phyloP scores from a whole-genome alignment of 768 basidiomycete species.

The Naganishia vaughanmartiniae region DNA sequence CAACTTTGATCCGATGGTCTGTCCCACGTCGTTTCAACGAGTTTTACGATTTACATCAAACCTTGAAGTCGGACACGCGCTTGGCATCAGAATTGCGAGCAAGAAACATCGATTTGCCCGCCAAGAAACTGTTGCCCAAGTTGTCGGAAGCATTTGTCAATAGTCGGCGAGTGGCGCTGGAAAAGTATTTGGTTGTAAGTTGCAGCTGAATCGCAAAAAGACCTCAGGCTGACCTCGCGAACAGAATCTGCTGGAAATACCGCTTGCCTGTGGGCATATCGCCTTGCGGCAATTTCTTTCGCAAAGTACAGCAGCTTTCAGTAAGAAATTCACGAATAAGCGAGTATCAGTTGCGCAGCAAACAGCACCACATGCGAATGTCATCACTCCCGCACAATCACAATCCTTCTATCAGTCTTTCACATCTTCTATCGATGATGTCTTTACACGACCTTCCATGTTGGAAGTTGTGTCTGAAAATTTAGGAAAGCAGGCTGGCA shows the following conservation, averaged over 20 bases:
- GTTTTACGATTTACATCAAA: slow-evolving; percentile 83
- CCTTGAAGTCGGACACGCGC: slow-evolving; percentile 63
- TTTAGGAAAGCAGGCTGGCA: slow-evolving; percentile 71
- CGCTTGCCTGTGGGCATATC: slow-evolving; percentile 67
- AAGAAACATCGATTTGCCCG: slow-evolving; percentile 79
- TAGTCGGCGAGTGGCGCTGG: slow-evolving; percentile 69
- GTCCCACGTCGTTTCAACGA: slow-evolving; percentile 92
- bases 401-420: slow-evolving; percentile 86
- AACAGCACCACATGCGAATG: slow-evolving; percentile 36
- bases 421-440: slow-evolving; percentile 91
- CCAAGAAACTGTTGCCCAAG: slow-evolving; percentile 85
- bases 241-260: slow-evolving; percentile 71
- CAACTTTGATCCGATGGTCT: slow-evolving; percentile 76
- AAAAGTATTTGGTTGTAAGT: slow-evolving; percentile 65
- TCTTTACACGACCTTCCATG: slow-evolving; percentile 95
- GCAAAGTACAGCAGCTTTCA: slow-evolving; percentile 36
- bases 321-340: slow-evolving; percentile 29
- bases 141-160: slow-evolving; percentile 86
- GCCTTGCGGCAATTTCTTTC: slow-evolving; percentile 67
- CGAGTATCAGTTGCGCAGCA: slow-evolving; percentile 56
- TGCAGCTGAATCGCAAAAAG: background rate
- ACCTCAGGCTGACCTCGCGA: slow-evolving; percentile 2
- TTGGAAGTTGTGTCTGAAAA: slow-evolving; percentile 90
- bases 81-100: slow-evolving; percentile 54
- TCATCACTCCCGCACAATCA: slow-evolving; percentile 69